Evolutionary conservation across 192 early-diverging fungal species (phyloP).

Genomic region (Cetraspora pellucida): DNA sequence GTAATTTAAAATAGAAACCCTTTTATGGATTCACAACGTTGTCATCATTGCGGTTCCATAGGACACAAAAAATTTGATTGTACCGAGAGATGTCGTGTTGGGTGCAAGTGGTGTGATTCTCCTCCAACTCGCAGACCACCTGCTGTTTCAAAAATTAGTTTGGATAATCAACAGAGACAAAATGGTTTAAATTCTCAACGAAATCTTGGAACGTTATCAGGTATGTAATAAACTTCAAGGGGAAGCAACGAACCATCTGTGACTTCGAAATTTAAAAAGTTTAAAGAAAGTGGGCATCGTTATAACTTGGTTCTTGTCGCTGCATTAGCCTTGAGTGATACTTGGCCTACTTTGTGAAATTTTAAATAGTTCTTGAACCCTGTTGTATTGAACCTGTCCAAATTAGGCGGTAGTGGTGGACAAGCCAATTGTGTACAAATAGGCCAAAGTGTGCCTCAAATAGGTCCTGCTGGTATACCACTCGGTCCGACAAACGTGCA

Average conservation of each 20-base stretch:
- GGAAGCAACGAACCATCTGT: not conserved
- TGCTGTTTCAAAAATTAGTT: not conserved
- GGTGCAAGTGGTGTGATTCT: constrained; percentile 31
- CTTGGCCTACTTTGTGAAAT: not conserved
- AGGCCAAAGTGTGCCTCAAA: not conserved
- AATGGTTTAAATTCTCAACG: not conserved
- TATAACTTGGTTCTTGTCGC: not conserved
- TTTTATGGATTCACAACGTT: constrained; percentile 19
- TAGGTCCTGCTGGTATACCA: no score
- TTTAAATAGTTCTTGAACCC: not conserved
- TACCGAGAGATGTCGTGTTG: constrained; percentile 23
- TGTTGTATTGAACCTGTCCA: not conserved
- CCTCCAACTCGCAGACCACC: constrained; percentile 20
- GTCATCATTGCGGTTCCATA: constrained; percentile 31
- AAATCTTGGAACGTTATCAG: not conserved
- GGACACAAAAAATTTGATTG: constrained; percentile 36
- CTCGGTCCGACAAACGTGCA: not conserved
- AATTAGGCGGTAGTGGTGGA: not conserved
- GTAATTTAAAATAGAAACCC: no score
- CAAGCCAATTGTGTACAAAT: not conserved
- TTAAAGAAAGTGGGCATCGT: not conserved
- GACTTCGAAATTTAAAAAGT: not conserved
- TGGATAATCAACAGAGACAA: not conserved
- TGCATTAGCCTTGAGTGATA: not conserved
- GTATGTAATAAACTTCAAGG: not conserved